Evolutionary conservation across 2,329 filamentous ascomycete genomes (phyloP), one percentile per base, ranked within the genome.

Genomic region (Fusarium pseudocircinatum): DNA sequence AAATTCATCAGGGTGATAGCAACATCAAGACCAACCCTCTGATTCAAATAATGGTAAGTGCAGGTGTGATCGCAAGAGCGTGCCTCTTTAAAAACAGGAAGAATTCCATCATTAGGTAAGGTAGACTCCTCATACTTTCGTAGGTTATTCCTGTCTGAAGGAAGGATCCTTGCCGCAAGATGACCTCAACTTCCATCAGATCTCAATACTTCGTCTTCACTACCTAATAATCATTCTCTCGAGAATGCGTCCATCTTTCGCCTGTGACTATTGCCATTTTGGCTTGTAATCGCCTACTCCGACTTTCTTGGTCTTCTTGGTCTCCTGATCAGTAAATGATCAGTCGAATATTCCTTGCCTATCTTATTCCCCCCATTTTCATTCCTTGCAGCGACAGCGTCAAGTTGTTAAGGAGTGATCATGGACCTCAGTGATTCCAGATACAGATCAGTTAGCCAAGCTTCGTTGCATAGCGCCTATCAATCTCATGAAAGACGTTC

Each of bases 371-470:
- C 43, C 37, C 40, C 58, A 61, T 64, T 60, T 49, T 47, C 26
- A 34, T 44, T 57, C 37, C 37, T 46, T 59, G 32, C 59, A 56
- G 36, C 62, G 37, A 63, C 61, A 49, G 36, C 60, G 30, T 70
- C 61, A 49, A 72, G 46, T 63, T 60, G 44, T 61, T 53, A 58
- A 54, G 52, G 52, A 56, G 40, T 50, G 30, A 43, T 53, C 44
- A 83, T 83, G 82, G 79, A 83, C 44, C 69, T 73, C 34, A 47
- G 69, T 44, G 75, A 75, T 53, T 42, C 65, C 60, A 75, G 75
- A 40, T 73, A 80, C 60, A 82, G 82, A 65, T 82, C 83, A 37
- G 77, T 78, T 65, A 86, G 85, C 60, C 82, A 84, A 78, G 81
- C 79, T 54, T 82, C 84, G 9, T 79, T 85, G 47, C 78, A 79